Evolutionary conservation across 768 basidiomycete genomes (phyloP).

Genomic region (Rhodosporidiobolus odoratus): DNA sequence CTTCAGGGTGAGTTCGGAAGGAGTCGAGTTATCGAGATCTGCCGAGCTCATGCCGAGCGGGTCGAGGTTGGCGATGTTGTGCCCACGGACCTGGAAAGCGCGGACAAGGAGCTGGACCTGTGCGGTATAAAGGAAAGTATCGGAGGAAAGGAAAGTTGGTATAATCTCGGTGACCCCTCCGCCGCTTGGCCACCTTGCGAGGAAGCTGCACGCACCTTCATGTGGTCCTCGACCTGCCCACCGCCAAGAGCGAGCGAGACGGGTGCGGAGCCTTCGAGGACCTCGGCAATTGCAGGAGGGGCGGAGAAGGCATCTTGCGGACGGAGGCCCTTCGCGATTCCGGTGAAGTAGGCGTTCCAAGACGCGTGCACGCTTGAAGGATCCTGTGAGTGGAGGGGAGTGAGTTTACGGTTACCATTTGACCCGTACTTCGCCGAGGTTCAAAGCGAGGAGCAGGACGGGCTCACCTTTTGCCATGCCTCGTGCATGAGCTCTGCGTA

Average conservation of each 20-base stretch:
- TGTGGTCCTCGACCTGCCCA: slow-evolving; percentile 81
- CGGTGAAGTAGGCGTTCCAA: slow-evolving; percentile 91
- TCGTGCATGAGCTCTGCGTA: not conserved
- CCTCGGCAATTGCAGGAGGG: slow-evolving; percentile 58
- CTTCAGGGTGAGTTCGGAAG: slow-evolving; percentile 86
- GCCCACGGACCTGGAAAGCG: slow-evolving; percentile 97
- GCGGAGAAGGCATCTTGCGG: slow-evolving; percentile 70
- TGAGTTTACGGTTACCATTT: not conserved
- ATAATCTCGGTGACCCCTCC: not conserved
- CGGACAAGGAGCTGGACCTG: slow-evolving; percentile 96
- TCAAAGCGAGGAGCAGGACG: slow-evolving; percentile 14
- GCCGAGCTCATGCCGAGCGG: slow-evolving; percentile 88
- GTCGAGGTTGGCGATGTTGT: slow-evolving; percentile 91
- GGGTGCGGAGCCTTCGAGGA: slow-evolving; percentile 48
- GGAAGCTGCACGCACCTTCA: slow-evolving; percentile 67
- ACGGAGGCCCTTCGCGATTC: slow-evolving; percentile 81
- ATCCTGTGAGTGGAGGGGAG: slow-evolving; percentile 46
- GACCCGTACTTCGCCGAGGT: not conserved
- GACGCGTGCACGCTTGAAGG: slow-evolving; percentile 86
- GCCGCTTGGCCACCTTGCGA: not conserved
- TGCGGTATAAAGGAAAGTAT: not conserved
- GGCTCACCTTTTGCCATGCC: slow-evolving; percentile 52
- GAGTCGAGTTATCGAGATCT: slow-evolving; percentile 70
- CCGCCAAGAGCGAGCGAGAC: slow-evolving; percentile 67
- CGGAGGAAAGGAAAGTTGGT: not conserved